Evolutionary conservation across 306 rosid species (phyloP), one percentile per base, ranked within the genome.

Genomic region (Amphicarpaea edgeworthii): DNA sequence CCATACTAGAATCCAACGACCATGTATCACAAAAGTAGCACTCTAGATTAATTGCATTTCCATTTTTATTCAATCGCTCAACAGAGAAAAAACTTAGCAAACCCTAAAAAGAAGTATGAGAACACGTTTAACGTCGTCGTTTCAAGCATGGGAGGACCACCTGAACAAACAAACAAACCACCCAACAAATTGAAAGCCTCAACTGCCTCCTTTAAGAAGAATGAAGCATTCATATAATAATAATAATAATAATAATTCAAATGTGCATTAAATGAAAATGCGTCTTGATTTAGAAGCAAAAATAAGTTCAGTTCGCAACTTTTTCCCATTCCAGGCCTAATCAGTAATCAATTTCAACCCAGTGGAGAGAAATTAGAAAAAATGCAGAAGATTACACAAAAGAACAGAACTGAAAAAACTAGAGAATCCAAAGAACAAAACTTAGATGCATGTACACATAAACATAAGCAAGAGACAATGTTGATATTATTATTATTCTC

Each of bases 1-100:
- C 12, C 17, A 14, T 72, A 7, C 40, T 47, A 84, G 83, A 79
- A 84, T 86, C 85, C 82, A 85, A 81, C 65, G 21, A 76, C 45
- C 2, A 72, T 34, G 38, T 30, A 46, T 17, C 38, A 37, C 57
- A 50, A 14, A 79, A 34, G 17, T 34, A 16, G 53, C 49, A 49
- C 61, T 78, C 76, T 72, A 49, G n/a, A 45, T 58, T 65, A 79
- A 46, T 64, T 20, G 23, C 8, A 47, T 37, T 75, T 61, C 72
- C 62, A 47, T 7, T 79, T 78, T 75, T 12, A 63, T 54, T 5
- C 1, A 69, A 30, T n/a, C 38, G 62, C 8, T 9, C 6, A 30
- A 30, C 5, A 30, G 37, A 30, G 37, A 0, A 77, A 77, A 68
- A 3, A 14, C 41, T 58, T 17, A 30, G 15, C 47, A 57, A 59